phyloP scores from a whole-genome alignment of 257 asterid species.

The Echites panduratus region DNA sequence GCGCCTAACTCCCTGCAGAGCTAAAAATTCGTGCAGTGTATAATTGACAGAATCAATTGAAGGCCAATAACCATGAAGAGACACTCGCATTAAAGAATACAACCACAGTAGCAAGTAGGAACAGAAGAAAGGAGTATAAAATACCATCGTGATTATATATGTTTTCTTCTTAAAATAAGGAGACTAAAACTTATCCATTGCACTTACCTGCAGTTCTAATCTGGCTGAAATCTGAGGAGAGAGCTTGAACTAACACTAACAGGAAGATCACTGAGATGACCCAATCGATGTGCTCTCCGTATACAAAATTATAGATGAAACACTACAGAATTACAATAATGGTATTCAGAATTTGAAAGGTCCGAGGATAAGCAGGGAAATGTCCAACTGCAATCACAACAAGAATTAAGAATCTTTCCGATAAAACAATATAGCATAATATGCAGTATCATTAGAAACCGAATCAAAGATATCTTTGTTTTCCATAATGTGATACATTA shows the following conservation, averaged over 20 bases:
- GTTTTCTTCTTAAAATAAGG: constrained; percentile 88
- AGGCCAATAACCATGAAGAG: constrained; percentile 60
- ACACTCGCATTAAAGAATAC: constrained; percentile 64
- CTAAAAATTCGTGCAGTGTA: constrained; percentile 77
- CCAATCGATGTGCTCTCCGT: constrained; percentile 56
- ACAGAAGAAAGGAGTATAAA: constrained; percentile 1
- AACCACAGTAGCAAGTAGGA: constrained; percentile 7
- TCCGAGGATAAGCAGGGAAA: not conserved
- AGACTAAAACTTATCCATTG: constrained; percentile 64
- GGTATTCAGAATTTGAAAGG: not conserved
- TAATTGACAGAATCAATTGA: constrained; percentile 72
- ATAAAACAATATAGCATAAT: too few relatives aligned
- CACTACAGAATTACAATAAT: not conserved
- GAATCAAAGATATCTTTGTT: too few relatives aligned
- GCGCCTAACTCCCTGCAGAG: constrained; percentile 45
- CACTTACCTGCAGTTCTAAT: constrained; percentile 62
- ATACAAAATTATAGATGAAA: constrained; percentile 34
- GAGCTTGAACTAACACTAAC: constrained; percentile 7
- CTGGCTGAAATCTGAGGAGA: constrained; percentile 3
- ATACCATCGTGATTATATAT: constrained; percentile 85
- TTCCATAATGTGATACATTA: too few relatives aligned
- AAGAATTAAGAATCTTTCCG: not conserved
- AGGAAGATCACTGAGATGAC: constrained; percentile 48
- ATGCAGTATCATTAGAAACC: too few relatives aligned
- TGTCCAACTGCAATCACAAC: not conserved